phyloP scores from a whole-genome alignment of 768 basidiomycete genomes.

The Agaricus blazei region DNA sequence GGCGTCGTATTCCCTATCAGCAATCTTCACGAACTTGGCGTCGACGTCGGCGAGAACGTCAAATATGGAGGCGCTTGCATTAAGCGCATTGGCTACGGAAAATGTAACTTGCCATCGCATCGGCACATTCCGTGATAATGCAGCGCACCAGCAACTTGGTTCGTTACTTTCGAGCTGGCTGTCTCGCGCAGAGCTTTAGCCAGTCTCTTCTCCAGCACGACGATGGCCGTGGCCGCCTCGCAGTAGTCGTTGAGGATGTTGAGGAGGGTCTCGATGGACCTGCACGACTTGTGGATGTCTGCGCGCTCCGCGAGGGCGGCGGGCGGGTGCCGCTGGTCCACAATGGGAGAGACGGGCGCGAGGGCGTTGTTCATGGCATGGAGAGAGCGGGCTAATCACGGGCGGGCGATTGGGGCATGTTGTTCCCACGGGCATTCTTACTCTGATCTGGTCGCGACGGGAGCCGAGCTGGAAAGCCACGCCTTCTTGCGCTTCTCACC shows the following conservation, averaged over 20 bases:
- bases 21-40: slow-evolving; percentile 66
- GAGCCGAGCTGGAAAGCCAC: no score
- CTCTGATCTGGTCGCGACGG: no score
- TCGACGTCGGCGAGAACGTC: slow-evolving; percentile 70
- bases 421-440: background rate
- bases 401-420: background rate
- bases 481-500: no score
- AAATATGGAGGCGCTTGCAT: slow-evolving; percentile 58
- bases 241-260: slow-evolving; percentile 69
- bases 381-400: slow-evolving; percentile 2
- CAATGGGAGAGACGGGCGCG: background rate
- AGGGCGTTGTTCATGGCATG: slow-evolving; percentile 6
- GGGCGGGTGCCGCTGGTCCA: background rate
- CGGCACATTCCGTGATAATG: background rate
- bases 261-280: slow-evolving; percentile 64
- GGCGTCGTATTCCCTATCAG: slow-evolving; percentile 66
- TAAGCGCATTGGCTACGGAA: slow-evolving; percentile 60
- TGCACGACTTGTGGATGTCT: slow-evolving; percentile 81
- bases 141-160: slow-evolving; percentile 58
- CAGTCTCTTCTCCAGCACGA: slow-evolving; percentile 68
- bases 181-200: slow-evolving; percentile 66
- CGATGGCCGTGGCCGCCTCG: slow-evolving; percentile 60
- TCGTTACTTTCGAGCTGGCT: slow-evolving; percentile 53
- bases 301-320: slow-evolving; percentile 42
- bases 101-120: background rate